Base-by-base conservation (phyloP, 176 grass and related monocot species). In the Raddia guianensis region DNA sequence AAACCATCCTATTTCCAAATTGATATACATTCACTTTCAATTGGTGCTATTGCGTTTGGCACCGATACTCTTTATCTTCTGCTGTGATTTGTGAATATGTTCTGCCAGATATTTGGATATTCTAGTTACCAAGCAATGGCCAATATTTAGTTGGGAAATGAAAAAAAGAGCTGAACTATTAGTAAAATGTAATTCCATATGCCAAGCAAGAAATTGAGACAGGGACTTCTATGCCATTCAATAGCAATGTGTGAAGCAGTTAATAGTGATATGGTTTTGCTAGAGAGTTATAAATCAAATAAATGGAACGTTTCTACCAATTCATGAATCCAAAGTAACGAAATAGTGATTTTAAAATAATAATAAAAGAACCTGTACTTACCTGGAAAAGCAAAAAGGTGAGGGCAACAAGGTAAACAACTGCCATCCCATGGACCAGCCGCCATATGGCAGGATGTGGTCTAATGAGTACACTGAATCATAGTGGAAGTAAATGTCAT, bases 381-480 rank as follows among this genome's bases (percentile, higher is more conserved):
- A 95, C 96, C 96, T 99, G 96, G 72, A 99, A 99, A 93, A 99
- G 96, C 64, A 99, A 86, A 93, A 99, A 99, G 12, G 96, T 95
- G 60, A 99, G 96, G 63, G 96, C 79, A 49, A 93, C 88, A 74
- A 99, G 93, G 82, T 99, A 99, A 76, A 99, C 90, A 82, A 99
- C 96, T 80, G 93, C 86, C 86, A 95, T 84, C 54, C 96, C 96
- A 82, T 99, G 96, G 77, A 99, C 96, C 63, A 99, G 87, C 49
- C 96, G 93, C 96, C 96, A 99, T 84, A 99, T 90, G 2, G 96
- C 92, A 84, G 96, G 96, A 85, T 99, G 96, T 70, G 96, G 96
- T 84, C 96, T 91, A 83, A 99, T 99, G 63, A 99, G 90, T 45
- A 95, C 96, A 65, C 96, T 99, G 73, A 84, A 84, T 87, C 71